Evolutionary conservation across 176 grass and related monocot species (phyloP).

Genomic region (Tuctoria greenei): DNA sequence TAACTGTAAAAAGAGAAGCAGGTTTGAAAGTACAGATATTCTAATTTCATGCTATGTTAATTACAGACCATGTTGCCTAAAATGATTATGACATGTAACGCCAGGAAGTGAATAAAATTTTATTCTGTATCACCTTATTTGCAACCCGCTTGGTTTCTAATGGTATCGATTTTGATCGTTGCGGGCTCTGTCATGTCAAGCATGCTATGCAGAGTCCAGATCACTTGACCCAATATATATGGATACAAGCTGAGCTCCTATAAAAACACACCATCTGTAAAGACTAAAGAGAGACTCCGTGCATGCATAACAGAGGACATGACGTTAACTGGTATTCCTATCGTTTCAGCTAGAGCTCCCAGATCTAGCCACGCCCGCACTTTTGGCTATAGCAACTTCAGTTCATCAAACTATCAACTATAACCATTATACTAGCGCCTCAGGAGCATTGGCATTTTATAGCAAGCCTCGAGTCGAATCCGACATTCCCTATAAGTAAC

Average conservation of each 20-base stretch:
- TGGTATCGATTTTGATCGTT: neutral
- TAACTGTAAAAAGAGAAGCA: neutral
- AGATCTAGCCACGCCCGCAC: slow-evolving; percentile 25
- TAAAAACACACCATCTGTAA: neutral
- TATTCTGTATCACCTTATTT: no score
- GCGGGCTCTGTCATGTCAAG: neutral
- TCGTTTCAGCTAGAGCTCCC: neutral
- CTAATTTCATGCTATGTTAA: neutral
- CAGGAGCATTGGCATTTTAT: neutral
- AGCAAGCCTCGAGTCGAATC: neutral
- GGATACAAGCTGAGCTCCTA: neutral
- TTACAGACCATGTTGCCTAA: neutral
- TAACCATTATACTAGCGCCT: neutral
- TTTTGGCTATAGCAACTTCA: neutral
- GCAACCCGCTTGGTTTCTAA: neutral
- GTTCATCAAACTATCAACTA: neutral
- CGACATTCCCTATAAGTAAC: neutral
- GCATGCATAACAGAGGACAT: neutral
- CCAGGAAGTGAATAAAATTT: neutral
- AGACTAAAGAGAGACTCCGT: no score
- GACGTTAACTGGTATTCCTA: neutral
- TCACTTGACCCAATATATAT: neutral
- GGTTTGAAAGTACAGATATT: no score
- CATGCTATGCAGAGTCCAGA: neutral
- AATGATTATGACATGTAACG: neutral